A percentile compares a stretch with the other conserved stretches of the same genome.
phyloP scores from a whole-genome alignment of 1,284 basidiomycete species.

The Leccinum variabile region DNA sequence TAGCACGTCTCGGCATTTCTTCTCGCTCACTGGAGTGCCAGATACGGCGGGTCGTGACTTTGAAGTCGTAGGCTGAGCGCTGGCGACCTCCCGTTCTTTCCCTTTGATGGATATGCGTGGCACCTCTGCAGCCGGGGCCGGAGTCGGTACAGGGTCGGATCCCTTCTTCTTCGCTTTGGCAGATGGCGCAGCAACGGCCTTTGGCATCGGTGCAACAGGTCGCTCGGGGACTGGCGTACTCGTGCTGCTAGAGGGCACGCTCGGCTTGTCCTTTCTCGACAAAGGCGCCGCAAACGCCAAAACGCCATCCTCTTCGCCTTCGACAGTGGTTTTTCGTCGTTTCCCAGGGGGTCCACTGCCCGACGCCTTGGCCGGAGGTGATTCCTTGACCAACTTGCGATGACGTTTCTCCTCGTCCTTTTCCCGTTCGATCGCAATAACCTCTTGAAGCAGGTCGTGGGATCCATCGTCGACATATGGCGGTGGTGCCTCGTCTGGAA shows the following conservation, averaged over 20 bases:
- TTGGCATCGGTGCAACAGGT: constrained; percentile 27
- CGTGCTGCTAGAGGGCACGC: constrained; percentile 25
- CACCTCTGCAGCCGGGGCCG: constrained; percentile 34
- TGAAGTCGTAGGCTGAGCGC: constrained; percentile 35
- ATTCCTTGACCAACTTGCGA: constrained; percentile 35
- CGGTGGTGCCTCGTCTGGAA: constrained; percentile 56
- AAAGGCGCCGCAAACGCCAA: constrained; percentile 55
- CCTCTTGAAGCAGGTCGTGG: constrained; percentile 75
- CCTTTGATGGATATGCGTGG: constrained; percentile 54
- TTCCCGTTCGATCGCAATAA: constrained; percentile 75
- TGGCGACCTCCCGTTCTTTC: constrained; percentile 58
- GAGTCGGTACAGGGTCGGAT: constrained; percentile 31
- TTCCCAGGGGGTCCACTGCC: constrained; percentile 43
- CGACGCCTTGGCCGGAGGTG: constrained; percentile 37
- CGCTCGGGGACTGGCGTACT: constrained; percentile 31
- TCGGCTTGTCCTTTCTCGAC: constrained; percentile 58
- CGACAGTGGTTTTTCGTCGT: constrained; percentile 53
- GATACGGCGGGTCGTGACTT: constrained; percentile 46
- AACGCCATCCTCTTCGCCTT: constrained; percentile 58
- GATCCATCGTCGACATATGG: constrained; percentile 73
- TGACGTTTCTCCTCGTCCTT: constrained; percentile 49
- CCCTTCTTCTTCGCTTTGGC: constrained; percentile 45
- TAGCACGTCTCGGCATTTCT: constrained; percentile 79
- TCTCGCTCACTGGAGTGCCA: constrained; percentile 65
- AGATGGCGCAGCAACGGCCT: constrained; percentile 26